Percentiles rank a stretch among this genome's conserved stretches.
These are phyloP conservation scores for Rhizopogon vinicolor DNA, from an alignment of 768 basidiomycete genomes.

Conservation along the genomic window DNA sequence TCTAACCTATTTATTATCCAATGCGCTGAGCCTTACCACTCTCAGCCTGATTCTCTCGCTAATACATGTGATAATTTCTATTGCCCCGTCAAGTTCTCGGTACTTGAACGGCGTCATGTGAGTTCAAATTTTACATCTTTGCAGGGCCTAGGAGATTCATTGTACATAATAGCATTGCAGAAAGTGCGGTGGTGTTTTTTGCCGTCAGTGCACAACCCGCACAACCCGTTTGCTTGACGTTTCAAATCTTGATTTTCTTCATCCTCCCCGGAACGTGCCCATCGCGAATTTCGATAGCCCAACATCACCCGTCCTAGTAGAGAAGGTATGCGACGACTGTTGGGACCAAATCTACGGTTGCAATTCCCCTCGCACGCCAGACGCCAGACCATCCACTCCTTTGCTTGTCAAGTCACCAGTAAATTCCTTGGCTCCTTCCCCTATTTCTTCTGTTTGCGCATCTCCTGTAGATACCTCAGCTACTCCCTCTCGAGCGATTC, in stretches of 20 bases:
- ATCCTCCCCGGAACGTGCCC: conserved; percentile 66
- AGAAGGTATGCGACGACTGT: conserved; percentile 77
- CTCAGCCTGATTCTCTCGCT: conserved; percentile 59
- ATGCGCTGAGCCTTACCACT: conserved; percentile 6
- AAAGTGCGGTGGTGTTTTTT: conserved; percentile 80
- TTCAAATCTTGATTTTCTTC: conserved; percentile 62
- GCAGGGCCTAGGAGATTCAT: conserved; percentile 12
- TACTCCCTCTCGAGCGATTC: conserved; percentile 12
- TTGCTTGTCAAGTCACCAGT: conserved; percentile 29
- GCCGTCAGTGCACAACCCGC: conserved; percentile 55
- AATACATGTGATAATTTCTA: conserved; percentile 68
- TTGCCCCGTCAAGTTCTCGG: conserved; percentile 59
- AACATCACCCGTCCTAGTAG: conserved; percentile 48
- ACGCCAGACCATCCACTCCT: conserved; percentile 31
- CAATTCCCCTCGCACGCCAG: conserved; percentile 38
- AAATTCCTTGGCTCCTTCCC: conserved; percentile 27
- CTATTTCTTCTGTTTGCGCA: conserved; percentile 30
- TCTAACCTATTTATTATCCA: conserved; percentile 2
- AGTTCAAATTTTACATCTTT: conserved; percentile 22
- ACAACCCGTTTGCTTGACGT: conserved; percentile 66
- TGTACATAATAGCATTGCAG: conserved; percentile 60
- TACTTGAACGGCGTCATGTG: conserved; percentile 75
- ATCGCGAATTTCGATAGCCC: conserved; percentile 54
- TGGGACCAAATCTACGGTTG: conserved; percentile 67
- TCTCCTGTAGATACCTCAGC: conserved; percentile 25